Evolutionary conservation across 306 rosid genomes (phyloP).

Genomic region (Prosopis cineraria): DNA sequence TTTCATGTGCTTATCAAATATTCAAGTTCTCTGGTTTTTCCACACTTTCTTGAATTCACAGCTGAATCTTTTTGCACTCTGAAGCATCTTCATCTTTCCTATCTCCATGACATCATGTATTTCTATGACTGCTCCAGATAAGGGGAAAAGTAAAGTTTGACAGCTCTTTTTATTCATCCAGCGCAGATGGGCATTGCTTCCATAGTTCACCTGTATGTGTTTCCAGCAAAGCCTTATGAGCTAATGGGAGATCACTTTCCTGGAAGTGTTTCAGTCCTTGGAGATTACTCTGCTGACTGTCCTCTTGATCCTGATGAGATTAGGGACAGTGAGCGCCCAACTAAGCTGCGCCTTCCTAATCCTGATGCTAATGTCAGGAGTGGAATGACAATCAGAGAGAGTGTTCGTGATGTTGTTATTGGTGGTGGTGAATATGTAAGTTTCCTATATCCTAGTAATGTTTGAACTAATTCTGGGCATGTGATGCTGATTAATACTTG

Average conservation of each 20-base stretch:
- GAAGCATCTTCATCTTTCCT: constrained; percentile 28
- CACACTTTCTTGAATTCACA: constrained; percentile 37
- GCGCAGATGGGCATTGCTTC: constrained; percentile 99
- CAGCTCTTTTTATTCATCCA: constrained; percentile 62
- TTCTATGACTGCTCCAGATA: constrained; percentile 43
- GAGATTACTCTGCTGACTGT: constrained; percentile 94
- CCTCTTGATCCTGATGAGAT: constrained; percentile 98
- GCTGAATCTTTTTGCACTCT: constrained; percentile 28
- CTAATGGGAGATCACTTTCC: constrained; percentile 85
- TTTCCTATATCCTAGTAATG: constrained; percentile 29
- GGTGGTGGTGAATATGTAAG: constrained; percentile 96
- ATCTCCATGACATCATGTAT: constrained; percentile 29
- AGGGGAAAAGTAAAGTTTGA: constrained; percentile 51
- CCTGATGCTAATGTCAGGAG: constrained; percentile 68
- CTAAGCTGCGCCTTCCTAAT: constrained; percentile 88
- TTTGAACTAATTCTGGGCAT: constrained; percentile 29
- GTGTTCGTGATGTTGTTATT: constrained; percentile 89
- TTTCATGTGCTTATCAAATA: constrained; percentile 32
- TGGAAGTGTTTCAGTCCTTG: constrained; percentile 91
- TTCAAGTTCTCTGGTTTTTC: constrained; percentile 32
- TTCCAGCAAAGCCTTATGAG: constrained; percentile 95
- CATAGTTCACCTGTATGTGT: constrained; percentile 89
- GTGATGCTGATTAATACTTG: constrained; percentile 20
- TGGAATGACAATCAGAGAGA: constrained; percentile 94
- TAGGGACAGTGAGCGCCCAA: constrained; percentile 96